Conservation (phyloP, 306 rosid species). For the Cicer judaicum region DNA sequence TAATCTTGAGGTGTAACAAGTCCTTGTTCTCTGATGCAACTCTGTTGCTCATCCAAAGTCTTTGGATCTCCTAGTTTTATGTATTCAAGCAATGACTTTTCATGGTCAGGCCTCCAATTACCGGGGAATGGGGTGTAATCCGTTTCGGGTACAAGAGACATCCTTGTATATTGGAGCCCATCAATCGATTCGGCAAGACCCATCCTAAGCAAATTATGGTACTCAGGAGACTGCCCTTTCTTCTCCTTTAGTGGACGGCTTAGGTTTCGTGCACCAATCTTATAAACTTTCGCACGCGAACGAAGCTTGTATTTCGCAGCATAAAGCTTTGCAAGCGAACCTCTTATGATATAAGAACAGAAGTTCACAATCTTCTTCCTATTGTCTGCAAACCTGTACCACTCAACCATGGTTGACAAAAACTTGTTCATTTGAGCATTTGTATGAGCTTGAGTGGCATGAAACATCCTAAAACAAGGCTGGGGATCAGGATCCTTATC, state of each 20-base stretch:
- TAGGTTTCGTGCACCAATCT: constrained; percentile 85
- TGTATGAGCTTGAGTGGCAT: constrained; percentile 97
- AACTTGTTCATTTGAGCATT: constrained; percentile 98
- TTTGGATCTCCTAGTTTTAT: constrained; percentile 80
- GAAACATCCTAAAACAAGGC: constrained; percentile 98
- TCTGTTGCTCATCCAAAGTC: constrained; percentile 73
- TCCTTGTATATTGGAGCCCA: constrained; percentile 89
- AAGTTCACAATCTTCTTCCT: constrained; percentile 90
- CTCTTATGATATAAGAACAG: constrained; percentile 86
- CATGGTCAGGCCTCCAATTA: constrained; percentile 93
- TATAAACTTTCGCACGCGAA: constrained; percentile 93
- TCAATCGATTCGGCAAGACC: constrained; percentile 95
- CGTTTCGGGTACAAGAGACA: constrained; percentile 90
- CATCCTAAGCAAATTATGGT: constrained; percentile 91
- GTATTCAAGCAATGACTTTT: constrained; percentile 81
- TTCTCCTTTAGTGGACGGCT: constrained; percentile 94
- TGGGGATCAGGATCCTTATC: constrained; percentile 98
- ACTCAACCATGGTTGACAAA: constrained; percentile 84
- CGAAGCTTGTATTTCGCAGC: constrained; percentile 98
- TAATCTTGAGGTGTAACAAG: constrained; percentile 93
- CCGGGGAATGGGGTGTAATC: constrained; percentile 86
- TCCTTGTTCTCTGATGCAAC: constrained; percentile 72
- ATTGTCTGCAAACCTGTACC: constrained; percentile 96
- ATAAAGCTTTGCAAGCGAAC: constrained; percentile 96
- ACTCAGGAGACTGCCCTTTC: constrained; percentile 93